phyloP scores from a whole-genome alignment of 805 yeast genomes.

The Kodamaea neixiangensis region DNA sequence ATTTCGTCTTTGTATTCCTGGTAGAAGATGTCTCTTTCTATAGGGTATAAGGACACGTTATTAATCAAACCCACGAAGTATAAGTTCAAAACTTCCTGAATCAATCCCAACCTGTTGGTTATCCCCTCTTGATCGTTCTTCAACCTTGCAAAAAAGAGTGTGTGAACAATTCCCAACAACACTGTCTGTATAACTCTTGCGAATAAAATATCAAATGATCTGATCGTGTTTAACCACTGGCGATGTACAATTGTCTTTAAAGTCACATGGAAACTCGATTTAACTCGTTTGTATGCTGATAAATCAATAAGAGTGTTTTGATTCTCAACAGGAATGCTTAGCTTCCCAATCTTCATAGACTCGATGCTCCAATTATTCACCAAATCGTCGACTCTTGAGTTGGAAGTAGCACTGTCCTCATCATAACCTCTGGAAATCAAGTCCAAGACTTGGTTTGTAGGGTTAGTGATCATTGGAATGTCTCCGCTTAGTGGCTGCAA shows the following conservation, averaged over 20 bases:
- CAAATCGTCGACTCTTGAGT: slow-evolving; percentile 25
- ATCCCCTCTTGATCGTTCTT: slow-evolving; percentile 49
- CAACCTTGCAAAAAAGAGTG: slow-evolving; percentile 59
- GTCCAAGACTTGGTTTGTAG: slow-evolving; percentile 77
- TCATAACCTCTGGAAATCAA: slow-evolving; percentile 50
- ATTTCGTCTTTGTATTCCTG: slow-evolving; percentile 76
- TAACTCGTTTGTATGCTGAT: slow-evolving; percentile 40
- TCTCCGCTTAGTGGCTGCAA: slow-evolving; percentile 51
- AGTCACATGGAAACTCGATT: slow-evolving; percentile 26
- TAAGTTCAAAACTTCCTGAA: slow-evolving; percentile 71
- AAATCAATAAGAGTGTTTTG: slow-evolving; percentile 32
- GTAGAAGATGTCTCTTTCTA: slow-evolving; percentile 72
- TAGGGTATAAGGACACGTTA: slow-evolving; percentile 74
- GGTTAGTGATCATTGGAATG: slow-evolving; percentile 62
- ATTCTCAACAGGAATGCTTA: slow-evolving; percentile 11
- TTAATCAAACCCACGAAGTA: slow-evolving; percentile 81
- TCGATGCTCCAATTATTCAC: slow-evolving; percentile 29
- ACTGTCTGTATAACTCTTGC: slow-evolving; percentile 67
- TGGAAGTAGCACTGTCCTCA: slow-evolving; percentile 25
- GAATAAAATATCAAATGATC: slow-evolving; percentile 55
- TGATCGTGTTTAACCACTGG: slow-evolving; percentile 34
- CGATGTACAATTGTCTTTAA: slow-evolving; percentile 34
- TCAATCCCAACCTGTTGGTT: slow-evolving; percentile 68
- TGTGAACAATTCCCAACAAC: slow-evolving; percentile 62
- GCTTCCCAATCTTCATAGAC: slow-evolving; percentile 14